Percentiles rank a stretch among this genome's conserved stretches.
Conservation (phyloP, 2,329 filamentous ascomycete species). For the Ophiosphaerella herpotricha region DNA sequence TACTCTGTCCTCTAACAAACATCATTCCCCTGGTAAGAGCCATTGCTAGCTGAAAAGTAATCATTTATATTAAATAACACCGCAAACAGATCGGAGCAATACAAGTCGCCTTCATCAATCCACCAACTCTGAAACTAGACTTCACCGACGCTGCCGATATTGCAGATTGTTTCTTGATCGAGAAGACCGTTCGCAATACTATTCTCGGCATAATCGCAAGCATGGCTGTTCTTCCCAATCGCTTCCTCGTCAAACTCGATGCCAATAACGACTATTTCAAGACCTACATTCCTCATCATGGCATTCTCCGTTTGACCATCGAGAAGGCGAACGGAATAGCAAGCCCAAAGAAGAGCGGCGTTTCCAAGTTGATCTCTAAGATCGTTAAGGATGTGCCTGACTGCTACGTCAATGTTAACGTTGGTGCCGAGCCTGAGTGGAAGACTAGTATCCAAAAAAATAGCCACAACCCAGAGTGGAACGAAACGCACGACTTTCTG, state of each 20-base stretch:
- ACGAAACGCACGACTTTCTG: constrained; percentile 56
- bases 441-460: constrained; percentile 52
- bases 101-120: constrained; percentile 57
- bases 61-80: constrained; percentile 15
- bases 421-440: constrained; percentile 53
- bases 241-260: constrained; percentile 56
- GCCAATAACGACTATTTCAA: constrained; percentile 54
- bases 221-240: constrained; percentile 56
- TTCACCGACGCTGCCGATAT: constrained; percentile 56
- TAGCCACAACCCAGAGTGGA: constrained; percentile 51
- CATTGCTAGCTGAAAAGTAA: not conserved
- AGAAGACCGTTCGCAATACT: constrained; percentile 52
- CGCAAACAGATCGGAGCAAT: constrained; percentile 50
- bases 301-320: constrained; percentile 52
- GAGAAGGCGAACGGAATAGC: constrained; percentile 47
- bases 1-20: constrained; percentile 53
- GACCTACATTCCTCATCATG: constrained; percentile 52
- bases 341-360: constrained; percentile 47
- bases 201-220: constrained; percentile 51
- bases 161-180: constrained; percentile 50
- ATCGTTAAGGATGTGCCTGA: constrained; percentile 54
- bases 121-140: constrained; percentile 52
- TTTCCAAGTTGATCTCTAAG: constrained; percentile 49
- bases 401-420: constrained; percentile 52
- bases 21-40: constrained; percentile 51